These are phyloP conservation scores for Dioszegia hungarica DNA, from an alignment of 768 basidiomycete genomes.

Conservation along the genomic window DNA sequence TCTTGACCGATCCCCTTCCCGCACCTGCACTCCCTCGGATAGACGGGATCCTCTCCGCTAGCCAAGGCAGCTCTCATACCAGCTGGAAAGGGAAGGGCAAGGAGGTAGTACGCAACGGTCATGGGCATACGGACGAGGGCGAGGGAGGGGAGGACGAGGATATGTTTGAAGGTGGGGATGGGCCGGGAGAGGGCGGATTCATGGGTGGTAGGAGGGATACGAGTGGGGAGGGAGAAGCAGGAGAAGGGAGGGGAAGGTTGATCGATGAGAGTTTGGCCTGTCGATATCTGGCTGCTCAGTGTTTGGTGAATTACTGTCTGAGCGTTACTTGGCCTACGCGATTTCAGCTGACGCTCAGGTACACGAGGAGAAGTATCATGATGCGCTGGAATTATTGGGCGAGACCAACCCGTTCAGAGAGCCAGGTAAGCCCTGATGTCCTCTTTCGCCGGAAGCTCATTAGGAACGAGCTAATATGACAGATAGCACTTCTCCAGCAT, in stretches of 20 bases:
- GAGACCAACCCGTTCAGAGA: constrained; percentile 83
- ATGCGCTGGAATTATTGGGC: constrained; percentile 87
- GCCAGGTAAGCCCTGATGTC: constrained; percentile 5
- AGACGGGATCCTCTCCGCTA: background rate
- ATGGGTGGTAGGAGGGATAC: background rate
- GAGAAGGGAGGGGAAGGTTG: constrained; percentile 54
- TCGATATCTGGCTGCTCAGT: constrained; percentile 92
- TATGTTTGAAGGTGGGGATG: background rate
- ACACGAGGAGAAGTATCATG: constrained; percentile 84
- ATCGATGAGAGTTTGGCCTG: constrained; percentile 95
- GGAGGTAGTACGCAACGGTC: background rate
- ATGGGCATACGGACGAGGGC: constrained; percentile 21
- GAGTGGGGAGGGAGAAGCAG: background rate
- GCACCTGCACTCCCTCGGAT: constrained; percentile 39
- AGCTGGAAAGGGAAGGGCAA: constrained; percentile 33
- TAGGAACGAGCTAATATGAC: background rate
- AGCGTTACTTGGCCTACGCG: background rate
- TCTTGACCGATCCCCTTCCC: constrained; percentile 82
- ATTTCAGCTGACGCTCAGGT: constrained; percentile 52
- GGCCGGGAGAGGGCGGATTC: background rate
- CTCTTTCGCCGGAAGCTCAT: background rate
- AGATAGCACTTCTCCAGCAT: background rate
- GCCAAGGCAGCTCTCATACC: background rate
- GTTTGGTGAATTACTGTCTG: constrained; percentile 58
- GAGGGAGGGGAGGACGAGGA: constrained; percentile 1